Base-by-base conservation (phyloP, 2,329 filamentous ascomycete species). In the Calonectria pseudoturangicola region DNA sequence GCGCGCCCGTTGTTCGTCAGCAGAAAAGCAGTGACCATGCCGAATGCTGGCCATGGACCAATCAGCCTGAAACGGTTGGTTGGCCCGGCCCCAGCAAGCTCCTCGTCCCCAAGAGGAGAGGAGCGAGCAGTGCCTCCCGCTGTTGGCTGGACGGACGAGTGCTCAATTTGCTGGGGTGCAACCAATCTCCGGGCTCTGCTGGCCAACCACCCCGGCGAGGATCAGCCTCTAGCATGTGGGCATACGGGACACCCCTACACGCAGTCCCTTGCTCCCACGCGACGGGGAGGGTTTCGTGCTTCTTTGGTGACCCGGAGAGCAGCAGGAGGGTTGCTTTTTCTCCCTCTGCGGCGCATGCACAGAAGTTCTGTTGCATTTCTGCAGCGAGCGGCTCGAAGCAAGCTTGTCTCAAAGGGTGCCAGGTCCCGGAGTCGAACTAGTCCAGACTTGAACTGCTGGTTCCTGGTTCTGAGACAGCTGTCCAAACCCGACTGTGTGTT, bases 191-290 rank as follows among this genome's bases (percentile, higher is more conserved):
- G 54, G n/a, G n/a, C 33, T 41, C 12, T 25, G 21, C n/a, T 39
- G 16, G 33, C 33, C 33, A 25, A 21, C 64, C 47, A 21, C 64
- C 54, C 65, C 48, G 48, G 66, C 45, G 66, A 68, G 66, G 66
- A 68, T 68, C 66, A 51, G 13, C 66, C 39, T 50, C 45, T 43
- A 58, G 66, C 21, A 51, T 51, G 25, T 48, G 51, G 30, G 25
- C 18, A 66, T 51, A 58, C 47, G 28, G 66, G 60, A 30, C 50
- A 50, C 68, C 67, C 48, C 56, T 70, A 54, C 68, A 39, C 41
- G 18, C 28, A 8, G 25, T 27, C 60, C 68, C 68, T 48, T 65
- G 68, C 51, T 70, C 68, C 68, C 68, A 70, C 68, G 68, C 60
- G 68, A 45, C 62, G 28, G 50, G 56, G 39, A 66, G 45, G 54